Evolutionary conservation across 805 yeast genomes (phyloP), one percentile per base, ranked within the genome.

Genomic region (Metahyphopichia silvanorum): DNA sequence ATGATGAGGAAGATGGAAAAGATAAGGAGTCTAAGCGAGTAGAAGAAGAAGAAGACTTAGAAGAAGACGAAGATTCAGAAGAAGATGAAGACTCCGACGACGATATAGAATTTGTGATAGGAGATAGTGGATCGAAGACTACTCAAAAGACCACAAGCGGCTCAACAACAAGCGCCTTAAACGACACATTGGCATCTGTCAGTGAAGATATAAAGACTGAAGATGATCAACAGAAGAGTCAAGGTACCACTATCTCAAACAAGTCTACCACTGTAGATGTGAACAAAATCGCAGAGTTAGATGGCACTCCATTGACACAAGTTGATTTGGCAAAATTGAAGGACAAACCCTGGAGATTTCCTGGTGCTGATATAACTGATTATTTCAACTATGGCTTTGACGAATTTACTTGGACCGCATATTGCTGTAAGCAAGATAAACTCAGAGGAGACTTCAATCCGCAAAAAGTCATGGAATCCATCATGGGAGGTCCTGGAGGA

Each of bases 321-420:
- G 70, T 91, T 9, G 82, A 85, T 39, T 71, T 91, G 8, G 91
- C 83, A 39, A 82, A 80, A 33, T 63, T 89, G 30, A 87, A 86
- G 43, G 95, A 88, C 44, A 94, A 94, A 63, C 99, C 99, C 6
- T 93, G 99, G 99, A 76, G 98, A 53, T 79, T 85, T 43, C 97
- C 98, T 1, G 98, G 98, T 23, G 95, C 96, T 3, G 97, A 93
- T 60, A 63, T 86, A 25, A 76, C 95, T 6, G 98, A 93, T 57
- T 94, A 88, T 59, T 93, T 93, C 70, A 93, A 93, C 62, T 93
- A 79, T 51, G 98, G 98, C 2, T 93, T 93, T 53, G 95, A 93
- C 55, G 99, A 93, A 63, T 75, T 85, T 44, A 84, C 97, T 11
- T 93, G 99, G 99, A 79, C 84, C 34, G 87, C 89, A 16, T 93